Percentiles rank a stretch among this genome's conserved stretches.
These are phyloP conservation scores for Diospyros lotus DNA, from an alignment of 148 eudicot genomes.

Conservation along the genomic window DNA sequence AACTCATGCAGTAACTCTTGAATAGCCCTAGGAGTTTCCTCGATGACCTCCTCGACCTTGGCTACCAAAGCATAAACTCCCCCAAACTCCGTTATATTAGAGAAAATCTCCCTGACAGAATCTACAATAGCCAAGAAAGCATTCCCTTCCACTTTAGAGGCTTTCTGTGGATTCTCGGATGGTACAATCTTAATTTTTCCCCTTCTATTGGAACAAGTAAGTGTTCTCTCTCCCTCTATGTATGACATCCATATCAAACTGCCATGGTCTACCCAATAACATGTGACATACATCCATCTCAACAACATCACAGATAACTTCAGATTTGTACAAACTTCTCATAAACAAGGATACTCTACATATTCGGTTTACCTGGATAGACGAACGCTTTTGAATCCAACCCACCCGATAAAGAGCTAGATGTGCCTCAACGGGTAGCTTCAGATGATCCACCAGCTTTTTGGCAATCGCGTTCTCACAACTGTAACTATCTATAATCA, in stretches of 20 bases:
- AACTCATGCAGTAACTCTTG: too few relatives aligned
- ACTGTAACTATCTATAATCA: background rate
- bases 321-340: background rate
- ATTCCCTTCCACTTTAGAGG: background rate
- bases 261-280: background rate
- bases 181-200: background rate
- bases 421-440: background rate
- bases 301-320: background rate
- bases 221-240: background rate
- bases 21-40: too few relatives aligned
- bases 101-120: too few relatives aligned
- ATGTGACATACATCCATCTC: background rate
- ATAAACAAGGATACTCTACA: background rate
- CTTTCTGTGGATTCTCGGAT: background rate
- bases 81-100: too few relatives aligned
- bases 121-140: too few relatives aligned
- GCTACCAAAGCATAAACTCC: too few relatives aligned
- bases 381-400: background rate
- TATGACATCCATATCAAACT: background rate
- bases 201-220: background rate
- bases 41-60: too few relatives aligned
- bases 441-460: background rate
- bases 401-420: background rate
- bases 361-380: background rate
- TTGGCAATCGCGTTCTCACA: background rate